A percentile compares a stretch with the other conserved stretches of the same genome.
These are phyloP conservation scores for Camellia sinensis DNA, from an alignment of 148 eudicot species.

Conservation along the genomic window DNA sequence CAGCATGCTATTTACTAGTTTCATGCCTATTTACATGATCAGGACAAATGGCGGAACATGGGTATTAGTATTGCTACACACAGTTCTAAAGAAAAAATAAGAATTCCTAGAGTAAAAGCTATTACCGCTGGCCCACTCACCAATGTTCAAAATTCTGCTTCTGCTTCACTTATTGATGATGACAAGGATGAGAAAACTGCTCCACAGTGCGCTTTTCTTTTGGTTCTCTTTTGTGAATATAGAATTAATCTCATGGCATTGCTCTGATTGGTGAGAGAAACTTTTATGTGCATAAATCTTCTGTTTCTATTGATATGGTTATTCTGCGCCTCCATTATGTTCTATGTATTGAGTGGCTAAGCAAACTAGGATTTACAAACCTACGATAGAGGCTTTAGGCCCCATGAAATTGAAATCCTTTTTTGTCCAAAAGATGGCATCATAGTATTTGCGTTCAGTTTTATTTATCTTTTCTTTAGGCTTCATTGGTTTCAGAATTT, in stretches of 20 bases:
- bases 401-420: too few species aligned
- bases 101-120: constrained; percentile 5
- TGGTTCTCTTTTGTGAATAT: neutral
- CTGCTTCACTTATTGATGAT: constrained; percentile 10
- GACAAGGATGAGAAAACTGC: constrained; percentile 1
- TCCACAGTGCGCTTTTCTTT: neutral
- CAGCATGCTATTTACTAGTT: neutral
- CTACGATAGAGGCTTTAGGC: too few species aligned
- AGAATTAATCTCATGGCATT: neutral
- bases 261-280: neutral
- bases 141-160: neutral
- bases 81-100: neutral
- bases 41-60: constrained; percentile 18
- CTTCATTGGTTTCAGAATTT: too few species aligned
- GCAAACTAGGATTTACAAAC: too few species aligned
- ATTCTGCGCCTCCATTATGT: too few species aligned
- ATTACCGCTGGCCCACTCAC: neutral
- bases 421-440: too few species aligned
- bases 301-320: too few species aligned
- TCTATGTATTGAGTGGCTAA: too few species aligned
- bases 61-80: neutral
- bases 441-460: too few species aligned
- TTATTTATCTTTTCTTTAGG: too few species aligned
- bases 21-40: constrained; percentile 5
- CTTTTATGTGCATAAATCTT: too few species aligned